A percentile compares a stretch with the other conserved stretches of the same genome.
Evolutionary conservation across 306 rosid genomes (phyloP).

Genomic region (Fagus sylvatica): DNA sequence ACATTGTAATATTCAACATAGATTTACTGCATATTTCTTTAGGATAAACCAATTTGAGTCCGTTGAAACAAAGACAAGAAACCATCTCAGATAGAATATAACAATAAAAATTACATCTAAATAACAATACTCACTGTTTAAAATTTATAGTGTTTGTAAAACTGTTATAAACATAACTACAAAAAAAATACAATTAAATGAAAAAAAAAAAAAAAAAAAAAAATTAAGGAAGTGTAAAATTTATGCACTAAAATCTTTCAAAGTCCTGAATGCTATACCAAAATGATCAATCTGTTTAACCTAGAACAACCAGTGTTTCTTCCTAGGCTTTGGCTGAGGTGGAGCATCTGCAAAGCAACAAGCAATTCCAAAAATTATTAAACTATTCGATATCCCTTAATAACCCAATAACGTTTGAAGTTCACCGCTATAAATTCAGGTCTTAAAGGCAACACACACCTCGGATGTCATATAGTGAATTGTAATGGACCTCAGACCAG

Average conservation of each 20-base stretch:
- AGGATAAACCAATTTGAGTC: neutral
- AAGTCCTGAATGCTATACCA: slow-evolving; percentile 9
- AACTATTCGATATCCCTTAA: slow-evolving; percentile 1
- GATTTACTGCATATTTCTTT: neutral
- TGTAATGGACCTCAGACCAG: slow-evolving; percentile 95
- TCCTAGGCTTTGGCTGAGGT: slow-evolving; percentile 58
- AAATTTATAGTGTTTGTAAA: neutral
- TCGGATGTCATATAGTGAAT: slow-evolving; percentile 64
- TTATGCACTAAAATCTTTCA: slow-evolving; percentile 13
- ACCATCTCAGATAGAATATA: slow-evolving; percentile 5
- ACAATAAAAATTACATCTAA: neutral
- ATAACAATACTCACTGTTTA: neutral
- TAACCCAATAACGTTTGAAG: neutral
- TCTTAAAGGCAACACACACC: slow-evolving; percentile 40
- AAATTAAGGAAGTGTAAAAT: neutral
- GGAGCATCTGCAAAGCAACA: slow-evolving; percentile 58
- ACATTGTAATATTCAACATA: neutral
- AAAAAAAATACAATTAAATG: no score
- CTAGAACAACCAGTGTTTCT: slow-evolving; percentile 88
- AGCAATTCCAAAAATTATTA: slow-evolving; percentile 19
- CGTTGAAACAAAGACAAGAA: neutral
- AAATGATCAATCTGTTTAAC: slow-evolving; percentile 20
- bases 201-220: neutral
- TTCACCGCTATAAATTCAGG: neutral
- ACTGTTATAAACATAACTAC: no score